Conservation (phyloP, 306 rosid species). For the Corylus americana region DNA sequence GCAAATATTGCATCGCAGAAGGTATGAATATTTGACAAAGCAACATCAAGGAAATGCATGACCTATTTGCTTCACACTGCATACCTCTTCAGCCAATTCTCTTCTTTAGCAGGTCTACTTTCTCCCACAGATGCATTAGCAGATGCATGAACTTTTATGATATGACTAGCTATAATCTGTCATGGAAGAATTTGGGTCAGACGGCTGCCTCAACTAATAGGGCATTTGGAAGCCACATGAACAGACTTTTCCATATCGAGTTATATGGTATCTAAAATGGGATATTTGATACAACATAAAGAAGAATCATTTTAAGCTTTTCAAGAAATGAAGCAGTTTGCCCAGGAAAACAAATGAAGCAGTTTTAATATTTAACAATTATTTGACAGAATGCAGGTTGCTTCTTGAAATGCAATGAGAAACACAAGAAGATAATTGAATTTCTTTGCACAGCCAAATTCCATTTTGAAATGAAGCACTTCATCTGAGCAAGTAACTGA, state of each 20-base stretch:
- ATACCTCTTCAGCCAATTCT: slow-evolving; percentile 96
- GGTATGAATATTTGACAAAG: slow-evolving; percentile 14
- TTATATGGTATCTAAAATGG: slow-evolving; percentile 12
- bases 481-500: slow-evolving; percentile 13
- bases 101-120: slow-evolving; percentile 60
- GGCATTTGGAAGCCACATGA: slow-evolving; percentile 14
- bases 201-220: slow-evolving; percentile 14
- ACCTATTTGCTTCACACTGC: slow-evolving; percentile 7
- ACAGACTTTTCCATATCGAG: slow-evolving; percentile 14
- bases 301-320: neutral
- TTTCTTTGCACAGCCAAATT: slow-evolving; percentile 13
- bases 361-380: neutral
- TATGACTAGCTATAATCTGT: slow-evolving; percentile 90
- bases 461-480: neutral
- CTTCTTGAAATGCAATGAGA: slow-evolving; percentile 8
- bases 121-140: slow-evolving; percentile 65
- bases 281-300: slow-evolving; percentile 1
- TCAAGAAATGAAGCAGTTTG: neutral
- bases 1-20: slow-evolving; percentile 31
- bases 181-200: slow-evolving; percentile 27
- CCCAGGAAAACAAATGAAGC: too few species aligned
- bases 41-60: slow-evolving; percentile 14
- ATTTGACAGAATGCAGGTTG: neutral
- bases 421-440: neutral
- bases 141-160: slow-evolving; percentile 85